phyloP scores from a whole-genome alignment of 371 early-diverging fungal genomes.

The Synchytrium microbalum region DNA sequence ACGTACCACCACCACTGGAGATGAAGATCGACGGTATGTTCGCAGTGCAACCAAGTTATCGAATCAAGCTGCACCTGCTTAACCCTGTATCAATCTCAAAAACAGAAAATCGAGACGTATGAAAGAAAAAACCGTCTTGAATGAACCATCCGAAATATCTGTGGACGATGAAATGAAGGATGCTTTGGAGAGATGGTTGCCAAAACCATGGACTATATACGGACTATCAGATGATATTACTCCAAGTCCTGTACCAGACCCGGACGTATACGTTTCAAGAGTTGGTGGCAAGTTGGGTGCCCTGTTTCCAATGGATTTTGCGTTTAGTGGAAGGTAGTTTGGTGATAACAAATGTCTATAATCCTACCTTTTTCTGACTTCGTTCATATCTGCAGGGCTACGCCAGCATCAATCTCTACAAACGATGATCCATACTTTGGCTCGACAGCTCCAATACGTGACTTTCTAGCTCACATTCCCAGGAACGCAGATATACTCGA shows the following conservation, averaged over 20 bases:
- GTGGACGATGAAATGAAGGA: background rate
- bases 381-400: background rate
- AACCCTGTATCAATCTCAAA: no score
- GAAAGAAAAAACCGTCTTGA: background rate
- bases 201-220: background rate
- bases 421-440: background rate
- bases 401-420: background rate
- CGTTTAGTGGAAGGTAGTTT: background rate
- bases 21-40: background rate
- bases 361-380: background rate
- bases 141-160: background rate
- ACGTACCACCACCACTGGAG: background rate
- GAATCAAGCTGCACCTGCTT: no score
- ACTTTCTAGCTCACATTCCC: constrained; percentile 2
- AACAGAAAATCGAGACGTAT: background rate
- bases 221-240: background rate
- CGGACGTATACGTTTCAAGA: background rate
- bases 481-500: constrained; percentile 9
- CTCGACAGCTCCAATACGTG: background rate
- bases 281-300: background rate
- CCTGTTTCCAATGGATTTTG: background rate
- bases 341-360: background rate
- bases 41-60: no score
- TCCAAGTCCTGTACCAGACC: background rate
- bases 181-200: background rate